phyloP scores from a whole-genome alignment of 169 alveolate genomes.

The Perkinsus chesapeaki region DNA sequence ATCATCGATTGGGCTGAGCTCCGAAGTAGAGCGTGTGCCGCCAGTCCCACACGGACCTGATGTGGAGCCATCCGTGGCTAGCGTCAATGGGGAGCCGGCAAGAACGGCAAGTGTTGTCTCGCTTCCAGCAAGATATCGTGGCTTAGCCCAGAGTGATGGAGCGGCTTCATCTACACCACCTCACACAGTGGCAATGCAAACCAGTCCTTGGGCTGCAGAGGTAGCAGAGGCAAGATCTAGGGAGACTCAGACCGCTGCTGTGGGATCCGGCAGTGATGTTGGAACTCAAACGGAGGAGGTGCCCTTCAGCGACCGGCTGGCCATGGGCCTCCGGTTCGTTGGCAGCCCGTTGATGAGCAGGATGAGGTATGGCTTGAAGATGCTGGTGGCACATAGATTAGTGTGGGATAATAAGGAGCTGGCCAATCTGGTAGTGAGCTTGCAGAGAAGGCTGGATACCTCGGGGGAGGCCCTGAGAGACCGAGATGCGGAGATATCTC shows the following conservation, averaged over 20 bases:
- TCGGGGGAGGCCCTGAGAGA: not conserved
- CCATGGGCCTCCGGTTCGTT: not conserved
- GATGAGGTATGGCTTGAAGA: not conserved
- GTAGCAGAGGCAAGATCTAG: not conserved
- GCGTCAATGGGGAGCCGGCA: no score
- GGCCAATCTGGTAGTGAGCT: not conserved
- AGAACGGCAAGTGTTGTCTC: no score
- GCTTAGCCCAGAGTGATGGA: no score
- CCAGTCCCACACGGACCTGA: not conserved
- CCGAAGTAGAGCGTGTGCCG: not conserved
- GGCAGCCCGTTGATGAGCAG: not conserved
- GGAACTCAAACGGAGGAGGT: not conserved
- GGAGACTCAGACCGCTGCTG: not conserved
- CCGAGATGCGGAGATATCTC: not conserved
- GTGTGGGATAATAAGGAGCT: not conserved
- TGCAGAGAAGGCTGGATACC: not conserved
- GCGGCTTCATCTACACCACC: no score
- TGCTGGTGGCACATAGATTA: not conserved
- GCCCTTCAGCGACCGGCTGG: not conserved
- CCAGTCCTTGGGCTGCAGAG: not conserved
- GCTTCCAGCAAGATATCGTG: no score
- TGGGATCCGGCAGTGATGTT: not conserved
- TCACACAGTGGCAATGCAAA: not conserved
- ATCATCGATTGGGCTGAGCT: not conserved
- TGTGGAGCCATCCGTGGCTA: no score